A percentile compares a stretch with the other conserved stretches of the same genome.
Evolutionary conservation across 2,329 filamentous ascomycete species (phyloP).

Genomic region (Colletotrichum viniferum): DNA sequence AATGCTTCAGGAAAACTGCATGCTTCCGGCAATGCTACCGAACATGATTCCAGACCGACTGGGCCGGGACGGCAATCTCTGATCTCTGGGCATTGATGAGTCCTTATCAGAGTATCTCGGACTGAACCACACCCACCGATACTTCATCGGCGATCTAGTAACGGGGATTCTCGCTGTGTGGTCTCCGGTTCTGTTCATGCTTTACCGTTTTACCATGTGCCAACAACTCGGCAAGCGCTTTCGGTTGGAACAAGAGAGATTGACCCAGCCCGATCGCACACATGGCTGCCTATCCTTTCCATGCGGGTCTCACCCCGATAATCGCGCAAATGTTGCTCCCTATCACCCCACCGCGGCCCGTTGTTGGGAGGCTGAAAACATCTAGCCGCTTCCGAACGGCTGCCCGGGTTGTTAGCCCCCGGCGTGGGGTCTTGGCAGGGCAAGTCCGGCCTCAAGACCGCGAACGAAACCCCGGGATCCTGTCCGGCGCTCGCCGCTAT

Average conservation of each 20-base stretch:
- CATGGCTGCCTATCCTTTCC: background rate
- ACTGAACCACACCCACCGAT: background rate
- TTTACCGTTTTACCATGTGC: background rate
- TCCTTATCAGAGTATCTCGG: background rate
- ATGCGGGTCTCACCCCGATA: background rate
- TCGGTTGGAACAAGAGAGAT: background rate
- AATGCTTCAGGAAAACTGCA: background rate
- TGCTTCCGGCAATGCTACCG: background rate
- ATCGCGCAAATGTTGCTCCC: background rate
- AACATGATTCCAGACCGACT: background rate
- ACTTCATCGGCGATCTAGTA: background rate
- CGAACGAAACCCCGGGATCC: background rate
- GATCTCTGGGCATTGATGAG: background rate
- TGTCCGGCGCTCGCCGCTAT: background rate
- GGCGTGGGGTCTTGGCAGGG: background rate
- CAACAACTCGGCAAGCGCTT: background rate
- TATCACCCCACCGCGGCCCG: background rate
- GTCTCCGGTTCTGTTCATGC: background rate
- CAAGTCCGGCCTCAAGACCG: background rate
- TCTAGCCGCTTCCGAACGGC: background rate
- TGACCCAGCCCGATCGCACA: background rate
- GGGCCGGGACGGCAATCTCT: fast-evolving
- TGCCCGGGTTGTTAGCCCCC: background rate
- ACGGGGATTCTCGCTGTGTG: background rate
- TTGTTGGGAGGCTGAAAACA: background rate